Base-by-base conservation (phyloP, 768 basidiomycete species). In the Rossbeevera mucosa region DNA sequence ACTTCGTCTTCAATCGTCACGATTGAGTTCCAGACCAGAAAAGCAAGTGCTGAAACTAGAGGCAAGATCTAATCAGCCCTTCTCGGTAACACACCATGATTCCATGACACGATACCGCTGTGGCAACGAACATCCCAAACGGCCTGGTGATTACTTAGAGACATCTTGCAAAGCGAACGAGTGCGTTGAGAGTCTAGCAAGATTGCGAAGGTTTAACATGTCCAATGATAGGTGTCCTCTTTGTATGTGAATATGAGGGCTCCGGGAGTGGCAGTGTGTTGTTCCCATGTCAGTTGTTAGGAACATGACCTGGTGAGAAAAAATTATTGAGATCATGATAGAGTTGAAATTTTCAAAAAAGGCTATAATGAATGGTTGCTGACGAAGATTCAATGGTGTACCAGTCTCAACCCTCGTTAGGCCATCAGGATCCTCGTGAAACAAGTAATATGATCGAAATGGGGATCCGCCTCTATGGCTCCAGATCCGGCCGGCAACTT, bases 1-100 rank as follows among this genome's bases (percentile, higher is more conserved):
- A 57, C 48, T 44, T 63, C 61, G 16, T 63, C 44, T 18, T 54
- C 57, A 1, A 65, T 25, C 12, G 56, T 61, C 16, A 55, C 6
- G 7, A 64, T 5, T 8, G 33, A 44, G 26, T 47, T 21, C 58
- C 61, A 62, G 25, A 55, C 30, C 12, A 62, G 26, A 43, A 62
- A 12, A 3, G 55, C 20, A 1, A 61, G 50, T 1, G 55, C 48
- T 40, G 55, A 44, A 2, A 61, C 59, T 58, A 22, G 14, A 36
- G 40, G 36, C n/a, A 36, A 36, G 36, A 36, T n/a, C n/a, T n/a
- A n/a, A n/a, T 36, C 36, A 36, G 36, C n/a, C n/a, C n/a, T 18
- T 36, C 36, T 36, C 36, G 9, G 9, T 36, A 5, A n/a, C 9
- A 18, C 18, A 8, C 2, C 5, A 36, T 36, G 8, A 8, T 18